These are phyloP conservation scores for Harringtonia aguacate DNA, from an alignment of 2,329 filamentous ascomycete genomes.

Conservation along the genomic window DNA sequence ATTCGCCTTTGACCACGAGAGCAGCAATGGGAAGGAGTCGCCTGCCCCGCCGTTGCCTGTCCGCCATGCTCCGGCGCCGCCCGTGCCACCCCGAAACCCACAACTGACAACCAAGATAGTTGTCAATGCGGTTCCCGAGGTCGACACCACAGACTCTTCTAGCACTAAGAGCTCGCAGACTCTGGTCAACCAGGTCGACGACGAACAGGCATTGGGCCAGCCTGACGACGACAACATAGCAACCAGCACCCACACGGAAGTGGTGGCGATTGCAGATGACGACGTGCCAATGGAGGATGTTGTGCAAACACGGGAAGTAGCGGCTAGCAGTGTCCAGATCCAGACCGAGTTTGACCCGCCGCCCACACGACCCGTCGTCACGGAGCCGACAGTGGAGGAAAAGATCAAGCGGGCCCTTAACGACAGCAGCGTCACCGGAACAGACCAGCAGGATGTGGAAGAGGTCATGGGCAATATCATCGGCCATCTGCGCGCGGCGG, in stretches of 20 bases:
- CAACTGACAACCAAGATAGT: slow-evolving; percentile 13
- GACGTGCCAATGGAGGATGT: background rate
- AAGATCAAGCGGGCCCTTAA: slow-evolving; percentile 34
- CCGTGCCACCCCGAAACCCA: slow-evolving; percentile 13
- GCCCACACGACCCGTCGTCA: slow-evolving; percentile 11
- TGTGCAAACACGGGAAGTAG: too few relatives aligned
- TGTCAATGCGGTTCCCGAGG: slow-evolving; percentile 13
- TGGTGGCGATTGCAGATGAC: background rate
- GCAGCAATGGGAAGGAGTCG: slow-evolving; percentile 4
- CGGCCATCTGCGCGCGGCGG: slow-evolving; percentile 81
- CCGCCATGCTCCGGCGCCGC: slow-evolving; percentile 31
- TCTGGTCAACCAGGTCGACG: slow-evolving; percentile 33
- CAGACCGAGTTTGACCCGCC: slow-evolving; percentile 9
- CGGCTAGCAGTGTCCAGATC: too few relatives aligned
- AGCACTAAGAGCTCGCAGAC: slow-evolving; percentile 43
- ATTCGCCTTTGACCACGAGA: slow-evolving; percentile 1
- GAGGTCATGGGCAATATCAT: slow-evolving; percentile 92
- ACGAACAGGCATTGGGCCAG: slow-evolving; percentile 20
- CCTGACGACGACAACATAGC: slow-evolving; percentile 1
- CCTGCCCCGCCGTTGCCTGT: slow-evolving; percentile 36
- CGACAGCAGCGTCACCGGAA: slow-evolving; percentile 36
- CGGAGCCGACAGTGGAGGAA: slow-evolving; percentile 28
- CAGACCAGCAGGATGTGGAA: slow-evolving; percentile 84
- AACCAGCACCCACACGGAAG: background rate
- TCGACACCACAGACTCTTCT: slow-evolving; percentile 25